Base-by-base conservation (phyloP, 495 filamentous ascomycete species). In the Tuber microsphaerosporum region DNA sequence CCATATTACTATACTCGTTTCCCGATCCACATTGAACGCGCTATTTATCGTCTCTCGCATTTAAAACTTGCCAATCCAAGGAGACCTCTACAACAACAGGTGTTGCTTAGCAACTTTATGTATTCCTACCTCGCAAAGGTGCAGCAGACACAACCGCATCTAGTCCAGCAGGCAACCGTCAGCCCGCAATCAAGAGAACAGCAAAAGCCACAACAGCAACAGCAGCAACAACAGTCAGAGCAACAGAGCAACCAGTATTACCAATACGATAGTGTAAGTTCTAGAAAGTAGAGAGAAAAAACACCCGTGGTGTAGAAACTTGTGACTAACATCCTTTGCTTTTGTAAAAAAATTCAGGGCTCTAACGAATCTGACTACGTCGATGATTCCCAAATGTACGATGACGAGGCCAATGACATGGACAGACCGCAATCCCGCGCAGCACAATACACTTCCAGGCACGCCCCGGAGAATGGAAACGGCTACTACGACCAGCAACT, bases 21-120 rank as follows among this genome's bases (percentile, higher is more conserved):
- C 81, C 92, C 93, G 1, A 94, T 99, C 75, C 86, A 97, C 69
- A 95, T 98, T 85, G 95, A 99, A 84, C 88, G 96, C 70, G 96
- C 95, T 45, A 99, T 99, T 75, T 99, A 99, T 83, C 88, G 95
- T 72, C 97, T 99, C 91, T 95, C 95, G 19, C 95, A 99, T 84
- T 94, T 98, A 84, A 99, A 99, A 84, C 91, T 99, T 72, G 95
- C 95, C 6, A 99, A 99, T 82, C 95, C 95, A 45, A 90, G 95
- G 17, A 90, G 95, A 43, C 92, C 94, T 61, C 85, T 99, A 46
- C 93, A 97, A 81, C 97, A 94, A 69, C 95, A 99, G 83, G 95
- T 99, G 39, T 87, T 99, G 72, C 90, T 99, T 79, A 97, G 94
- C 84, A 99, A 99, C 81, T 99, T 99, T 84, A 99, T 99, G 95